Conservation (phyloP, 2,329 filamentous ascomycete species). For the Fusarium proliferatum region DNA sequence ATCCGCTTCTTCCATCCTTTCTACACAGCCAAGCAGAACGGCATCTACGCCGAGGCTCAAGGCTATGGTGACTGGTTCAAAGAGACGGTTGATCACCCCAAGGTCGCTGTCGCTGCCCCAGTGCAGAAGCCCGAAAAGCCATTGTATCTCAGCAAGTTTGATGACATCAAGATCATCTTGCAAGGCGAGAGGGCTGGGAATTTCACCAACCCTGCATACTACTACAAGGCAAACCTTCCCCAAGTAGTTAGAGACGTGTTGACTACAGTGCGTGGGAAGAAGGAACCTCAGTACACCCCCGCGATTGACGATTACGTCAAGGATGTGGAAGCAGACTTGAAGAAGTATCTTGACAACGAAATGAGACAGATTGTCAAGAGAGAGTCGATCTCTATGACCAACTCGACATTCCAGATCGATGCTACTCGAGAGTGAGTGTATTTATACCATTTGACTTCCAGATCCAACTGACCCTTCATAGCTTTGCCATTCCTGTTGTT, state of each 20-base stretch:
- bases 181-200: neutral
- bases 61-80: slow-evolving; percentile 12
- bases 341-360: neutral
- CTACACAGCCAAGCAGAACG: slow-evolving; percentile 34
- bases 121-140: slow-evolving; percentile 2
- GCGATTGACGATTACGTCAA: neutral
- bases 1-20: slow-evolving; percentile 42
- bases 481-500: slow-evolving; percentile 38
- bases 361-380: neutral
- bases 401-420: slow-evolving; percentile 29
- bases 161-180: neutral
- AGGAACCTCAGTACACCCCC: accelerated
- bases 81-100: neutral
- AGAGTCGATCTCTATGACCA: neutral
- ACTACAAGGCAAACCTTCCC: neutral
- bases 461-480: neutral
- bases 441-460: accelerated
- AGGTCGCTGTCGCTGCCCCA: neutral
- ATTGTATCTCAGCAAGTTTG: neutral
- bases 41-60: slow-evolving; percentile 17
- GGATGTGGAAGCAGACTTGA: neutral
- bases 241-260: neutral
- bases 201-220: slow-evolving; percentile 1
- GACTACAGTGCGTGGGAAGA: accelerated
- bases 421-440: slow-evolving; percentile 21